These are phyloP conservation scores for Penicillium sp. DNA, from an alignment of 2,329 filamentous ascomycete genomes.

Conservation along the genomic window DNA sequence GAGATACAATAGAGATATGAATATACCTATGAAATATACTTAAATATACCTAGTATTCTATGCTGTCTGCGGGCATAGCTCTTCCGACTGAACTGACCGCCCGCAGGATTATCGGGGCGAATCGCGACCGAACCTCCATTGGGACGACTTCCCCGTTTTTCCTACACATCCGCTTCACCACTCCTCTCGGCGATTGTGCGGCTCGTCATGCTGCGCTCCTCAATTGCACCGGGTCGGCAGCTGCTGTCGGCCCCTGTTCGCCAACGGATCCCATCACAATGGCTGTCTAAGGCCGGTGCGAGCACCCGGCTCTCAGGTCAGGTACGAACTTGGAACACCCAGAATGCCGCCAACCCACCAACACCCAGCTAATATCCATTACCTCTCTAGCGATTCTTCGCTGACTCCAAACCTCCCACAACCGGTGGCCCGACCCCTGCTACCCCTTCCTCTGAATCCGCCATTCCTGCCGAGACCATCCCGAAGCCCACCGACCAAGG, in stretches of 20 bases:
- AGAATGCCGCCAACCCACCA: constrained; percentile 2
- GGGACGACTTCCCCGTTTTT: constrained; percentile 30
- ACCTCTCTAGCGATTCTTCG: constrained; percentile 52
- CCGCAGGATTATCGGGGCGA: constrained; percentile 41
- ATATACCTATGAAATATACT: too few species aligned
- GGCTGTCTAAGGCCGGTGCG: constrained; percentile 44
- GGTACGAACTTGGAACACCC: constrained; percentile 34
- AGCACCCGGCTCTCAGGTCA: constrained; percentile 46
- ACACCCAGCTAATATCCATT: constrained; percentile 31
- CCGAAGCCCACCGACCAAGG: constrained; percentile 47
- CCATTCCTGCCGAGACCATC: constrained; percentile 54
- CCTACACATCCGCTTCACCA: constrained; percentile 32
- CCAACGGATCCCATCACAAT: constrained; percentile 46
- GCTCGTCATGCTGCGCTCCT: constrained; percentile 61
- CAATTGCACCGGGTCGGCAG: constrained; percentile 53
- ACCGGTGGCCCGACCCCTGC: constrained; percentile 47
- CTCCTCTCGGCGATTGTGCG: constrained; percentile 42
- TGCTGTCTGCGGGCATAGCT: too few species aligned
- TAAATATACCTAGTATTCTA: too few species aligned
- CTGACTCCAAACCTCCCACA: constrained; percentile 50
- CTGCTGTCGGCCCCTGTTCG: constrained; percentile 45
- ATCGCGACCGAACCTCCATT: constrained; percentile 41
- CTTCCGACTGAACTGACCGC: too few species aligned
- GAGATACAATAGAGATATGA: too few species aligned
- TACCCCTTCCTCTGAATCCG: constrained; percentile 50